phyloP scores from a whole-genome alignment of 2,329 filamentous ascomycete species.

The Pseudohalonectria lignicola region DNA sequence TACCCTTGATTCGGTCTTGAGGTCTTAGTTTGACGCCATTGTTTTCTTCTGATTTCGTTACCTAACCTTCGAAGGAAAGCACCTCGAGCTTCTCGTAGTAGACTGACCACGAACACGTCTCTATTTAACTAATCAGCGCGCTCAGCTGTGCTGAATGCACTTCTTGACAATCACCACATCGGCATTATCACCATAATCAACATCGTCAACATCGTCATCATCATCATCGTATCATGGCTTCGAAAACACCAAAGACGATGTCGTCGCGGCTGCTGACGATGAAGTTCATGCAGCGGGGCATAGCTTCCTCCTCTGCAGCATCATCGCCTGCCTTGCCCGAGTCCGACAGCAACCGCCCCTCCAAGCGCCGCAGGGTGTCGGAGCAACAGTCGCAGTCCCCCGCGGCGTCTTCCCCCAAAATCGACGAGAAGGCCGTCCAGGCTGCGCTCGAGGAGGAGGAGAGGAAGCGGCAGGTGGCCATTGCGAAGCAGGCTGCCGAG shows the following conservation, averaged over 20 bases:
- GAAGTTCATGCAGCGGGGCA: constrained; percentile 95
- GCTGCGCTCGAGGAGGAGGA: constrained; percentile 58
- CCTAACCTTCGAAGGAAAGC: too few relatives aligned
- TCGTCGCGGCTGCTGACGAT: constrained; percentile 84
- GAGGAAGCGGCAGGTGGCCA: constrained; percentile 46
- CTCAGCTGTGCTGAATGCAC: too few relatives aligned
- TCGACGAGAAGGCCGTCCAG: constrained; percentile 50
- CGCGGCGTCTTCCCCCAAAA: constrained; percentile 24
- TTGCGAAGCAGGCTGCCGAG: constrained; percentile 51
- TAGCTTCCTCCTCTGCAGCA: constrained; percentile 41
- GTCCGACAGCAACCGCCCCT: constrained; percentile 35
- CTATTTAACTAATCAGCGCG: too few relatives aligned
- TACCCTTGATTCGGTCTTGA: too few relatives aligned
- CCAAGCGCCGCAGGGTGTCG: constrained; percentile 52
- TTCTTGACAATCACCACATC: too few relatives aligned
- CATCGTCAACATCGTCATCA: background rate
- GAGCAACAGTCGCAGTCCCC: constrained; percentile 24
- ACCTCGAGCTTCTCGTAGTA: too few relatives aligned
- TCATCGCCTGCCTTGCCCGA: constrained; percentile 30
- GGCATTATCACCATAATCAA: too few relatives aligned
- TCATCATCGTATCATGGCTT: background rate
- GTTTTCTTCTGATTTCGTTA: too few relatives aligned
- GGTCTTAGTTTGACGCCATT: too few relatives aligned
- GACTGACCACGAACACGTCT: too few relatives aligned
- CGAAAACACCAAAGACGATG: constrained; percentile 31